Percentiles rank a stretch among this genome's conserved stretches.
Conservation (phyloP, 257 asterid species). For the Ocimum tenuiflorum region DNA sequence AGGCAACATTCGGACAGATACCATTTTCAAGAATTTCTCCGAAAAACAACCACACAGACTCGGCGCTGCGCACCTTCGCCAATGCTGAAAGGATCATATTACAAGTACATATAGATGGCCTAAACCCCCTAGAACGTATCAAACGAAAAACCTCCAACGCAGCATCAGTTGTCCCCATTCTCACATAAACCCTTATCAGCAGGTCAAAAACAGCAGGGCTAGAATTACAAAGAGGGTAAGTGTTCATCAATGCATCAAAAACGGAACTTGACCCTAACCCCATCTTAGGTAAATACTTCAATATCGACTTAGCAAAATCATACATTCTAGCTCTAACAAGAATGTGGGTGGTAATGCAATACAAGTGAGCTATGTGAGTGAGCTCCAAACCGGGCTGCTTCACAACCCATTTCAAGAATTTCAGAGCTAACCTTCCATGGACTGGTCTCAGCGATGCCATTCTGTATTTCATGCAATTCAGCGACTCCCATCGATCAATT, state of each 20-base stretch:
- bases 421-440: slow-evolving; percentile 84
- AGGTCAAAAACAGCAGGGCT: slow-evolving; percentile 90
- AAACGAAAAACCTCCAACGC: slow-evolving; percentile 52
- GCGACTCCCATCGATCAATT: slow-evolving; percentile 83
- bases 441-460: slow-evolving; percentile 57
- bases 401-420: slow-evolving; percentile 68
- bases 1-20: slow-evolving; percentile 55
- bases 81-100: slow-evolving; percentile 63
- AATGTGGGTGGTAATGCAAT: slow-evolving; percentile 68
- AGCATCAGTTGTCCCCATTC: slow-evolving; percentile 36
- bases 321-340: slow-evolving; percentile 88
- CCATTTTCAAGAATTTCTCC: slow-evolving; percentile 57
- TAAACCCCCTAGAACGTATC: slow-evolving; percentile 58
- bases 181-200: slow-evolving; percentile 62
- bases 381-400: slow-evolving; percentile 74
- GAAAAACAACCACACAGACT: slow-evolving; percentile 64
- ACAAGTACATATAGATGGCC: slow-evolving; percentile 68
- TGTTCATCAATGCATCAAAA: slow-evolving; percentile 60
- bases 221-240: slow-evolving; percentile 72
- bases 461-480: slow-evolving; percentile 70
- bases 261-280: slow-evolving; percentile 44
- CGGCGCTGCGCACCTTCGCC: slow-evolving; percentile 32
- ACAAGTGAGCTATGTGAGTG: slow-evolving; percentile 53
- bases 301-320: slow-evolving; percentile 46
- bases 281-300: slow-evolving; percentile 38